Base-by-base conservation (phyloP, 306 rosid genomes). In the Trifolium fragiferum region DNA sequence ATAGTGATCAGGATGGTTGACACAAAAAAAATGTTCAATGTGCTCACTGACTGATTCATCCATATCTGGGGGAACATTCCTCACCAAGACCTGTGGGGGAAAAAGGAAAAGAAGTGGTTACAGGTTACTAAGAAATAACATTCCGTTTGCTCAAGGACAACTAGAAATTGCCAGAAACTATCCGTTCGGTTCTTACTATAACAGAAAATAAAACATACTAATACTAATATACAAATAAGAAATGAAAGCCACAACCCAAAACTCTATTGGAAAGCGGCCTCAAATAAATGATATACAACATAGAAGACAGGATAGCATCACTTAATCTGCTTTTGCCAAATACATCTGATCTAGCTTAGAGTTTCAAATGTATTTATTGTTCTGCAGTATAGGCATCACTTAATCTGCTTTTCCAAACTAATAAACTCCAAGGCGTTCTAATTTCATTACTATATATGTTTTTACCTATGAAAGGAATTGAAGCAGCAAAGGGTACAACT, bases 1-100 rank as follows among this genome's bases (percentile, higher is more conserved):
- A 88, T 93, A 93, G 75, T 91, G 91, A 38, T 89, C 89, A 5
- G 98, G 94, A 78, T 93, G 97, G 78, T 93, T 93, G 58, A 93
- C 97, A 3, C 90, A 87, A 76, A 93, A 93, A 82, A 93, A 93
- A 82, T 93, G 98, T 76, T 93, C 96, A 18, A 93, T 85, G 64
- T 91, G 97, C 84, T 91, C 96, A 46, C 87, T 83, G 86, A 93
- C 80, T 70, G 98, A 80, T 81, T 93, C 98, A 83, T 93, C 96
- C 0, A 89, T 77, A 84, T 93, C 97, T 46, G 90, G 91, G 41
- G 98, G 98, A 77, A 91, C 93, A 76, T 89, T 93, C 80, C 89
- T 93, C 75, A 91, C 93, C 8, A 93, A 85, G 51, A 93, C 98
- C 98, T 93, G 75, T 30, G 53, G 13, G 7, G 75, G 68, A 64